Base-by-base conservation (phyloP, 2,329 filamentous ascomycete species). In the Emmonsia crescens region DNA sequence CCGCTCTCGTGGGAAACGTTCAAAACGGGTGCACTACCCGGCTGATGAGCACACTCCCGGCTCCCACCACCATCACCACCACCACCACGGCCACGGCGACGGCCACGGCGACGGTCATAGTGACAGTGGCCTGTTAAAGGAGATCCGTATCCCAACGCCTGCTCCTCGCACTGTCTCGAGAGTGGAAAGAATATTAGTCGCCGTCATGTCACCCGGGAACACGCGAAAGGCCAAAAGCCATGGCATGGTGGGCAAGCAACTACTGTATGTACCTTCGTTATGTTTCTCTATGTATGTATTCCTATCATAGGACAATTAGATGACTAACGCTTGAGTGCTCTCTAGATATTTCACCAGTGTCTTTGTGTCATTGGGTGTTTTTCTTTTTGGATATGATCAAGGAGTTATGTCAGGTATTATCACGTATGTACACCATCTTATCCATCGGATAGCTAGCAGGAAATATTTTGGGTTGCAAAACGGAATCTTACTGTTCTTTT, bases 171-270 rank as follows among this genome's bases (percentile, higher is more conserved):
- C 77, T 64, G 85, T 91, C 64, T 83, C 84, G 60, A 82, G 82
- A 69, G 83, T 79, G 66, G 85, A 92, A 75, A 87, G 85, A 72
- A 75, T 89, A 67, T 77, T 97, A 69, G 89, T 88, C 68, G 76
- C 81, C 80, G 88, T 95, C 83, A 96, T 99, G 92, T 86, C 91
- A 64, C 83, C 83, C 68, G 86, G 86, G 73, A 86, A 89, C 74
- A 77, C 80, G 60, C 80, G 80, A 66, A 83, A 86, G 68, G 81
- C 83, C 72, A 86, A 88, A 73, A 87, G 91, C 71, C 89, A 94
- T 79, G 94, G 94, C 81, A 84, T 99, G 69, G 96, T 95, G 70
- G 94, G 94, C 79, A 96, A 95, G 81, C 87, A 93, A 77, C 82
- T 99, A 71, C 84, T 99, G 88, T 96, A 84, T 70, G 85, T 75